Conservation (phyloP, 139 green algal species). For the Pseudopediastrum boryanum region DNA sequence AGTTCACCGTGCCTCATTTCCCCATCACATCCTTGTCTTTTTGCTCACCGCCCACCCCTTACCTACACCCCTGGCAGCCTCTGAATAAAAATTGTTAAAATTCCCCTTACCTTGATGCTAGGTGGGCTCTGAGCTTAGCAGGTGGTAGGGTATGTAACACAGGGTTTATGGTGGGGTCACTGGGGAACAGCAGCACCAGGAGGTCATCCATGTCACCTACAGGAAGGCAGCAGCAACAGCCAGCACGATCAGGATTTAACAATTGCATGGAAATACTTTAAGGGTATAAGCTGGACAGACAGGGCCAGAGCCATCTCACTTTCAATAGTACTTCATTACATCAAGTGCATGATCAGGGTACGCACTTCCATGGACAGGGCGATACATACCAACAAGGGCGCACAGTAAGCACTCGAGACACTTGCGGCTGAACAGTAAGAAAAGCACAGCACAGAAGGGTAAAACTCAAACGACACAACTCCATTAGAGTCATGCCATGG, state of each 20-base stretch:
- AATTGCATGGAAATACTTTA: no score
- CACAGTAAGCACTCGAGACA: no score
- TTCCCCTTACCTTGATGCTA: conserved; percentile 40
- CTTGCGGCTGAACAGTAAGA: no score
- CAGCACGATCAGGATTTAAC: no score
- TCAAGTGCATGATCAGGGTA: no score
- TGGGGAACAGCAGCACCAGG: conserved; percentile 43
- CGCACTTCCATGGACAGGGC: not conserved
- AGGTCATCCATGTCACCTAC: conserved; percentile 59
- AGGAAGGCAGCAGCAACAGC: not conserved
- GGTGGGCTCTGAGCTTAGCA: conserved; percentile 17
- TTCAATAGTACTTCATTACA: not conserved
- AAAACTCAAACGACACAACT: no score
- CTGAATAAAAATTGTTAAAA: not conserved
- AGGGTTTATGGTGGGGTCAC: not conserved
- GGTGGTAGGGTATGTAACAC: conserved; percentile 19
- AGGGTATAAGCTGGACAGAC: no score
- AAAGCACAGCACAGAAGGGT: no score
- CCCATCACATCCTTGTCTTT: not conserved
- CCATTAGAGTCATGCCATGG: no score
- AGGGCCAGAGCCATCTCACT: not conserved
- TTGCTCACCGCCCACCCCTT: not conserved
- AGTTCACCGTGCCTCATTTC: not conserved
- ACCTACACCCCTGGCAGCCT: not conserved
- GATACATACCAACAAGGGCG: not conserved